Evolutionary conservation across 208 protist species (phyloP), one percentile per base, ranked within the genome.

Genomic region (Trichomonas gallinae): DNA sequence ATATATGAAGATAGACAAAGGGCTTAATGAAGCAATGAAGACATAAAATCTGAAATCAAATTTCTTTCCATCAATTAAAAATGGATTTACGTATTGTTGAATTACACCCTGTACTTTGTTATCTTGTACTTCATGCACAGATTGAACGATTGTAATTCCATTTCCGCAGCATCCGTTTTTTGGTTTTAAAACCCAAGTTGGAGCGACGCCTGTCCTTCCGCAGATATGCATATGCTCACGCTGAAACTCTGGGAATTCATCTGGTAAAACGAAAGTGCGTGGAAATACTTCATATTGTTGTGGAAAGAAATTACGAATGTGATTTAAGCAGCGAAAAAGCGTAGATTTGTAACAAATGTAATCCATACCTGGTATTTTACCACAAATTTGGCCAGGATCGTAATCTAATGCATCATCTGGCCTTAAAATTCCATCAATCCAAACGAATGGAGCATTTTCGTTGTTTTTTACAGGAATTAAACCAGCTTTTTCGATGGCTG

Each of bases 1-100:
- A 87, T 97, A 97, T n/a, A 97, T 11, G 63, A 96, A 97, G 2
- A 96, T 51, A 31, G 96, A 63, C n/a, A 97, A 93, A 49, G 97
- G 97, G 8, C 38, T 11, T 48, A 97, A 45, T 21, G 40, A 51
- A 10, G 96, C 96, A 38, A 97, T 96, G 17, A 97, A 89, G 26
- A 97, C 96, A 82, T 97, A 97, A 58, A 97, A 45, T 9, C 97
- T 36, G 40, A 97, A 89, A 42, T 97, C 97, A 51, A 96, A 97
- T 96, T 97, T 97, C 46, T 96, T 40, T 13, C 97, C 97, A 96
- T 97, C 93, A 88, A 97, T 88, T 36, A 97, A 42, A 45, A 97
- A 96, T 40, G 97, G 97, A 26, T 31, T 36, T 6, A 97, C 51
- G 87, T 97, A 97, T 0, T 83, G 63, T 96, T 97, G 96, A 4